Percentiles rank a stretch among this genome's conserved stretches.
These are phyloP conservation scores for Leersia perrieri DNA, from an alignment of 176 grass and related monocot species.

Conservation along the genomic window DNA sequence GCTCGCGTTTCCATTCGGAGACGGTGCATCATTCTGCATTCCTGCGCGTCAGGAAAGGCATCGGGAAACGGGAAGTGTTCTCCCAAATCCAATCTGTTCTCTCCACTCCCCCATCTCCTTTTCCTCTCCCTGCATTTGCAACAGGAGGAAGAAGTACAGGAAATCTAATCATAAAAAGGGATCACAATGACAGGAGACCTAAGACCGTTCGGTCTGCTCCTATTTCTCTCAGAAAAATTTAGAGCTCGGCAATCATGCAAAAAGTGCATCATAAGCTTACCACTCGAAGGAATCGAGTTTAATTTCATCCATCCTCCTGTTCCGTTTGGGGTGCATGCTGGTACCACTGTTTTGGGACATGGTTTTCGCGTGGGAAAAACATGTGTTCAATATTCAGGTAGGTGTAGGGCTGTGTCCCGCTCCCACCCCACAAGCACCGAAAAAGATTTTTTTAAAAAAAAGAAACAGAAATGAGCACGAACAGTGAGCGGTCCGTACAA, in stretches of 20 bases:
- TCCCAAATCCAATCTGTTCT: background rate
- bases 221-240: slow-evolving; percentile 3
- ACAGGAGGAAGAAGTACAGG: background rate
- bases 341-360: background rate
- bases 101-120: background rate
- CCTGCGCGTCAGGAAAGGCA: slow-evolving; percentile 1
- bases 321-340: background rate
- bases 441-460: background rate
- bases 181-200: slow-evolving; percentile 31
- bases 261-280: slow-evolving; percentile 20
- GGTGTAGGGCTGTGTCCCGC: background rate
- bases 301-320: background rate
- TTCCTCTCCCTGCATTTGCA: background rate
- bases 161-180: slow-evolving; percentile 21
- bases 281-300: background rate
- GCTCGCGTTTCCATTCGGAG: background rate
- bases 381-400: background rate
- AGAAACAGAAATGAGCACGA: background rate
- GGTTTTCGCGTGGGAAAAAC: background rate
- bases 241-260: slow-evolving; percentile 18
- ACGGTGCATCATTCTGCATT: background rate
- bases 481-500: background rate
- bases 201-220: slow-evolving; percentile 2
- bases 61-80: slow-evolving; percentile 21
- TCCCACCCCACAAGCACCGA: background rate